Base-by-base conservation (phyloP, 176 grass and related monocot species). In the Luzula sylvatica region DNA sequence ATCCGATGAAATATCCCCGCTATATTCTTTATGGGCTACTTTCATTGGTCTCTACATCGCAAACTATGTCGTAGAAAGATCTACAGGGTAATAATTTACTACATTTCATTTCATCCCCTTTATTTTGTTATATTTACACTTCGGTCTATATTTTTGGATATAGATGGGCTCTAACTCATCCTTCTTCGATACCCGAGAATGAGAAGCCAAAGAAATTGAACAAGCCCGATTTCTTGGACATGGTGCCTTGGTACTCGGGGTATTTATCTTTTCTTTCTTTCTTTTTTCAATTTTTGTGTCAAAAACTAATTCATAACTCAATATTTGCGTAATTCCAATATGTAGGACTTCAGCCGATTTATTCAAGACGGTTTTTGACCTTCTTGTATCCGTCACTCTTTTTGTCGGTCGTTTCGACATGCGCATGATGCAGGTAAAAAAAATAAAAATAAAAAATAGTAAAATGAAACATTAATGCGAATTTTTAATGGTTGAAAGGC, bases 211-310 rank as follows among this genome's bases (percentile, higher is more conserved):
- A 72, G 39, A 87, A 79, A 61, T 62, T 81, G 72, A 83, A 83
- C 80, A 88, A 82, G 72, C 89, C 89, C 71, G 79, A 95, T 78
- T 84, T 95, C 73, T 73, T 95, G 61, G 83, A 95, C 45, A 95
- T 95, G 89, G 89, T 95, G 45, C 89, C 89, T 73, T 88, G 89
- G 89, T 95, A 95, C 74, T 95, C 89, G 32, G 89, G 89, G 89
- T 95, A 83, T 17, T 23, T 50, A 62, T 42, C 25, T 43, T 46
- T n/a, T 42, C 7, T 26, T 8, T 14, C 5, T 25, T 23, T 15
- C 43, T 12, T 15, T 41, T 59, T 58, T 42, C 13, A 59, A 47
- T 12, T 30, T 35, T 35, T 7, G 5, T 35, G 30, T 8, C 18
- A 23, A 70, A 74, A 76, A 24, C 2, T 3, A 50, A 8, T 45